phyloP scores from a whole-genome alignment of 768 basidiomycete species.

The Serendipita sp. region DNA sequence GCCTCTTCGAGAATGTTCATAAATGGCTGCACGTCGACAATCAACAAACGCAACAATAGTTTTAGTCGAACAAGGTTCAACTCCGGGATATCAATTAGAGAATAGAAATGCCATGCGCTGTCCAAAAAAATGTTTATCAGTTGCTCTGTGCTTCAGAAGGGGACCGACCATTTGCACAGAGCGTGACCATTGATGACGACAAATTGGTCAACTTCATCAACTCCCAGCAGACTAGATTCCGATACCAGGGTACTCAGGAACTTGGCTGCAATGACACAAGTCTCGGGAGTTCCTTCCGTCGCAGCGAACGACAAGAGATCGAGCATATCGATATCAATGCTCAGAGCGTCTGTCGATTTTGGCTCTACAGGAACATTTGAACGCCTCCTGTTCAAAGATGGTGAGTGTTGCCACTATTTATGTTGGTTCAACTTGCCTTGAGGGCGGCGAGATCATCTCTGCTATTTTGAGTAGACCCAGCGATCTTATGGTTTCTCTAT shows the following conservation, averaged over 20 bases:
- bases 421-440: conserved; percentile 30
- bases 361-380: neutral
- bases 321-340: conserved; percentile 43
- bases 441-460: conserved; percentile 37
- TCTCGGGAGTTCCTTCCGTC: conserved; percentile 30
- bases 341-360: conserved; percentile 37
- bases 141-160: neutral
- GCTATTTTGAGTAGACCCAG: conserved; percentile 32
- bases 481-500: conserved; percentile 30
- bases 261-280: conserved; percentile 39
- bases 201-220: conserved; percentile 60
- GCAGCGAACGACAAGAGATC: conserved; percentile 37
- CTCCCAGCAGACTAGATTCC: conserved; percentile 43
- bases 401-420: neutral
- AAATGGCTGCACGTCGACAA: conserved; percentile 50
- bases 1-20: conserved; percentile 31
- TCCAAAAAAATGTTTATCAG: neutral
- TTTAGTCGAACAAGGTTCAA: conserved; percentile 37
- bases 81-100: conserved; percentile 37
- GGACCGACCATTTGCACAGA: conserved; percentile 42
- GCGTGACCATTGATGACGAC: conserved; percentile 44
- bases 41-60: conserved; percentile 41
- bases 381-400: neutral
- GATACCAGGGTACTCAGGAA: conserved; percentile 47
- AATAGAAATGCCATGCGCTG: conserved; percentile 56